A percentile compares a stretch with the other conserved stretches of the same genome.
phyloP scores from a whole-genome alignment of 441 rosid genomes.

The Hypseocharis bilobata region DNA sequence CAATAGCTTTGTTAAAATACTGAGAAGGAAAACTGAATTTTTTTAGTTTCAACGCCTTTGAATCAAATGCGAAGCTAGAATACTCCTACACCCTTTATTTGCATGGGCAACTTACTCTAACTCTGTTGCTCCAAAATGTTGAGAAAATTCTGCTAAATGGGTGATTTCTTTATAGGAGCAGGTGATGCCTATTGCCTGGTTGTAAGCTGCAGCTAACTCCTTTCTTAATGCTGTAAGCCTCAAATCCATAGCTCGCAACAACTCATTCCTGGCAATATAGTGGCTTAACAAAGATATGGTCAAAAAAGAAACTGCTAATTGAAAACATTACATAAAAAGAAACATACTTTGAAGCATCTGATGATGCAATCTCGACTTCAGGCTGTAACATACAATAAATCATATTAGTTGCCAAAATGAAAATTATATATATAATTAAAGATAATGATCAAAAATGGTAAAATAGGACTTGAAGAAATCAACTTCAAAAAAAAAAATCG shows the following conservation, averaged over 20 bases:
- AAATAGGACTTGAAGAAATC: neutral
- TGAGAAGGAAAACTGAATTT: neutral
- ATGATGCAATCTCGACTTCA: constrained; percentile 29
- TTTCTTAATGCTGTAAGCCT: constrained; percentile 45
- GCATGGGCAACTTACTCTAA: constrained; percentile 41
- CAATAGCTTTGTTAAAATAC: neutral
- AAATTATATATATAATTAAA: neutral
- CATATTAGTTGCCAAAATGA: constrained; percentile 12
- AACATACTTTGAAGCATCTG: constrained; percentile 50
- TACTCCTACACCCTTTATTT: neutral
- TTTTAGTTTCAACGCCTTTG: constrained; percentile 7
- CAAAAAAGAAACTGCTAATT: constrained; percentile 12
- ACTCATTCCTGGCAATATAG: constrained; percentile 42
- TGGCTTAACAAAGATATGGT: constrained; percentile 14
- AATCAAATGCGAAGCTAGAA: constrained; percentile 10
- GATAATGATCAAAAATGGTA: neutral
- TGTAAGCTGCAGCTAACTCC: constrained; percentile 42
- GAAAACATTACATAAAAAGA: constrained; percentile 9
- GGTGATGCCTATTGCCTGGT: constrained; percentile 30
- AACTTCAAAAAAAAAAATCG: constrained; percentile 7
- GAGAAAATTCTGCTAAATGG: constrained; percentile 36
- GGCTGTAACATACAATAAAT: constrained; percentile 28
- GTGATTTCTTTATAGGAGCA: constrained; percentile 34
- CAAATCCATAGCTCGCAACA: constrained; percentile 50
- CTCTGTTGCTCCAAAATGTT: constrained; percentile 42